Base-by-base conservation (phyloP, 2,329 filamentous ascomycete genomes). In the Fusarium pseudonygamai region DNA sequence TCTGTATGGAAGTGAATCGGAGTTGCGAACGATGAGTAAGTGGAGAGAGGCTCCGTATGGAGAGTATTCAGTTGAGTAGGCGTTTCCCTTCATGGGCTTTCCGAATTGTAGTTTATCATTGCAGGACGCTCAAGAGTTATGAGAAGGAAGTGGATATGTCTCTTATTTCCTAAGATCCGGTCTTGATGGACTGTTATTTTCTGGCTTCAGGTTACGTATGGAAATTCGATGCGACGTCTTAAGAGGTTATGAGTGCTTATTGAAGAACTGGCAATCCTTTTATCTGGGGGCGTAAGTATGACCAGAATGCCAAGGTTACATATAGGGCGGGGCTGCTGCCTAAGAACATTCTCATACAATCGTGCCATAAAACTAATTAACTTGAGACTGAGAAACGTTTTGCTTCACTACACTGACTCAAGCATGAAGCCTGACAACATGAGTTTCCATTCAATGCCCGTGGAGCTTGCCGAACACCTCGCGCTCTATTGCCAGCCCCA, bases 391-490 rank as follows among this genome's bases (percentile, higher is more conserved):
- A 26, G 13, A 5, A 34, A 4, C 4, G 1, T 3, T 6, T 24
- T 24, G 18, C 30, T 4, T 4, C 5, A 4, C 2, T 6, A 12
- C 20, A 52, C 6, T 14, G 6, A 8, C 12, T 10, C 12, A 10
- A 28, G 1, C 11, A 1, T 7, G 11, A 16, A n/a, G 5, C 0
- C 6, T 1, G 4, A 12, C 47, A 56, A 10, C 4, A 57, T 61
- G 49, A 34, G 37, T 3, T 26, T 61, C 8, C 1, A 18, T 5
- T 24, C 12, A 3, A 37, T 61, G 8, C 59, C 59, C 1, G 24
- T 37, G 3, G 59, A 57, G 6, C n/a, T 57, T 18, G 10, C 34
- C 6, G 20, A 18, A 4, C 22, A 7, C 7, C 30, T 61, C 5
- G 20, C 37, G 15, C 14, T n/a, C 7, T 13, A 36, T 15, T 57